Evolutionary conservation across 2,329 filamentous ascomycete genomes (phyloP).

Genomic region (Massarina eburnea): DNA sequence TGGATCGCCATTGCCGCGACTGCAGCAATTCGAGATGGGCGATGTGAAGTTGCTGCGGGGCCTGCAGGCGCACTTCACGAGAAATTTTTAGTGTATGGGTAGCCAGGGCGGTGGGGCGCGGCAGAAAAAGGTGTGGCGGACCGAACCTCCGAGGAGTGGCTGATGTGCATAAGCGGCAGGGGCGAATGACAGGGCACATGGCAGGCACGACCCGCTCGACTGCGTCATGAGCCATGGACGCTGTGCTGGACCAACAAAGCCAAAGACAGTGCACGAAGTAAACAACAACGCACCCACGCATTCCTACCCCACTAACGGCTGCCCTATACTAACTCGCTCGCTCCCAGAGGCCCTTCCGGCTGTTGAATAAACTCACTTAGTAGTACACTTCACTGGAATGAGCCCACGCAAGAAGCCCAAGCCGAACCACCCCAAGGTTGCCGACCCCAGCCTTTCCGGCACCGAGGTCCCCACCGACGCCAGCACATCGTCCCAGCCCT

Average conservation of each 20-base stretch:
- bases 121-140: background rate
- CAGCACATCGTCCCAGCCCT: conserved; percentile 13
- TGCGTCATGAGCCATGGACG: conserved; percentile 15
- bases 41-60: conserved; percentile 10
- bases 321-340: background rate
- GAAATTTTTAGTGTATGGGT: conserved; percentile 17
- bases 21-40: conserved; percentile 6
- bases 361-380: conserved; percentile 9
- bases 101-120: background rate
- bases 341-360: conserved; percentile 21
- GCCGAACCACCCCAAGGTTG: conserved; percentile 38
- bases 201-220: conserved; percentile 10
- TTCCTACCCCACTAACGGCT: conserved; percentile 8
- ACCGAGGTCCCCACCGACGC: conserved; percentile 14
- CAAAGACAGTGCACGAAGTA: conserved; percentile 13
- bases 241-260: conserved; percentile 14
- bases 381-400: conserved; percentile 33
- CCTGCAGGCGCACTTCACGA: conserved; percentile 1
- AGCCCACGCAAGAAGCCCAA: conserved; percentile 47
- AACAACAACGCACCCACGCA: conserved; percentile 3
- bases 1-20: conserved; percentile 78
- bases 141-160: background rate
- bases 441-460: conserved; percentile 12
- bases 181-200: background rate
- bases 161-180: background rate